Percentiles rank a stretch among this genome's conserved stretches.
Evolutionary conservation across 139 green algal species (phyloP).

Genomic region (Mesotaenium endlicherianum): DNA sequence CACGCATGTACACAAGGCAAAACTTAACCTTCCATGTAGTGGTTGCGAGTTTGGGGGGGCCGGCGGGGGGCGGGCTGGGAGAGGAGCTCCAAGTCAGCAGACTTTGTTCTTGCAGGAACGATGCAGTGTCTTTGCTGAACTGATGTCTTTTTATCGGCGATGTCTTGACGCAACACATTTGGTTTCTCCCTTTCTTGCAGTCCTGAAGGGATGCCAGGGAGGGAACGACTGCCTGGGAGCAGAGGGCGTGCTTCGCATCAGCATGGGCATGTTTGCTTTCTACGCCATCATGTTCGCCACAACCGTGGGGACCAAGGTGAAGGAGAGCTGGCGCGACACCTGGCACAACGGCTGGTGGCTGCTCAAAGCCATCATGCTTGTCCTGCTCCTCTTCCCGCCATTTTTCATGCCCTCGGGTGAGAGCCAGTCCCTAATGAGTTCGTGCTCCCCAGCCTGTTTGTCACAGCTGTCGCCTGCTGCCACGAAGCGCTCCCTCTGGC

Average conservation of each 20-base stretch:
- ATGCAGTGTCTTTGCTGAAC: background rate
- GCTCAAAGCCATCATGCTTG: slow-evolving; percentile 23
- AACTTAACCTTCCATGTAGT: no score
- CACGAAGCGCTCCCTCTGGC: no score
- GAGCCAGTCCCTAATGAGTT: no score
- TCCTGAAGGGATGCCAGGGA: background rate
- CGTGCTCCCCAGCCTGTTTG: no score
- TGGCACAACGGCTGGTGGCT: slow-evolving; percentile 45
- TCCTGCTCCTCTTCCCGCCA: slow-evolving; percentile 30
- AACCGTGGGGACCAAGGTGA: slow-evolving; percentile 28
- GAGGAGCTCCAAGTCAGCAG: background rate
- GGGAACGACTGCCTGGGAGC: slow-evolving; percentile 12
- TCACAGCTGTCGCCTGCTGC: no score
- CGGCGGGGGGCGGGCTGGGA: background rate
- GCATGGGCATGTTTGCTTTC: slow-evolving; percentile 42
- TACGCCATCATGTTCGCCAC: slow-evolving; percentile 38
- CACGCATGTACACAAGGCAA: no score
- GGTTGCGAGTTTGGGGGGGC: no score
- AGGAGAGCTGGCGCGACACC: slow-evolving; percentile 2
- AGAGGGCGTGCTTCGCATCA: slow-evolving; percentile 35
- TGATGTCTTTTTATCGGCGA: background rate
- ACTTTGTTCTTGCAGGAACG: background rate
- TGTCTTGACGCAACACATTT: background rate
- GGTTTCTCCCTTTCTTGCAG: background rate
- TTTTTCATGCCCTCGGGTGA: slow-evolving; percentile 38